Base-by-base conservation (phyloP, 1,284 basidiomycete species). In the Malassezia sympodialis region DNA sequence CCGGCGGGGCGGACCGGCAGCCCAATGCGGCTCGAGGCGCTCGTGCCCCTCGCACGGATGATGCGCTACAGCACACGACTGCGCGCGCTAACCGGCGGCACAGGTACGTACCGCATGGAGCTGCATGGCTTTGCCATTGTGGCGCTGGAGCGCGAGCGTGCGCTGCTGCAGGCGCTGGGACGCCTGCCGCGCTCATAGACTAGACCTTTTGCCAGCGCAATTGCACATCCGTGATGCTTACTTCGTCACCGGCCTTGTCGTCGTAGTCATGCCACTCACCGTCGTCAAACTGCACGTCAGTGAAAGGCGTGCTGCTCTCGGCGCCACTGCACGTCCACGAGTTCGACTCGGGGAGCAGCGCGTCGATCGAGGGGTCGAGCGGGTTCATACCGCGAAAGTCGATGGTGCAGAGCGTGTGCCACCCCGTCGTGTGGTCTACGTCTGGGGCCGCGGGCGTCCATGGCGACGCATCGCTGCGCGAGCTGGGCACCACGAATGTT, bases 41-140 rank as follows among this genome's bases (percentile, higher is more conserved):
- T 83, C 24, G 86, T 85, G 8, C 88, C 88, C 4, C 78, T 90
- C 23, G 85, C 83, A 60, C 81, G 80, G 63, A 83, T 89, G 80
- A 78, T 90, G 24, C 83, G 88, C 69, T 90, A 87, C 68, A 84
- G 85, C 19, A 83, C 79, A 48, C 80, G 87, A 24, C 73, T 90
- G 47, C 82, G 88, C 15, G 84, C 88, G 0, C 75, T 90, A 21
- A 86, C 86, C 0, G 88, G 85, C 40, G 88, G 88, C 1, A 82
- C 86, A 67, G 88, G 87, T 5, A 76, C 79, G 19, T 89, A 88
- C 65, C 86, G 87, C 67, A 87, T 87, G 84, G 76, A 77, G 32
- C 81, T 81, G 53, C 83, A 83, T 17, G 88, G 87, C 5, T 90
- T 88, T 75, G 81, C 79, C 77, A 82, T 57, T 59, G 68, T 68